Conservation (phyloP, 2,329 filamentous ascomycete species). For the Dryadomyces quercus-mongolicae region DNA sequence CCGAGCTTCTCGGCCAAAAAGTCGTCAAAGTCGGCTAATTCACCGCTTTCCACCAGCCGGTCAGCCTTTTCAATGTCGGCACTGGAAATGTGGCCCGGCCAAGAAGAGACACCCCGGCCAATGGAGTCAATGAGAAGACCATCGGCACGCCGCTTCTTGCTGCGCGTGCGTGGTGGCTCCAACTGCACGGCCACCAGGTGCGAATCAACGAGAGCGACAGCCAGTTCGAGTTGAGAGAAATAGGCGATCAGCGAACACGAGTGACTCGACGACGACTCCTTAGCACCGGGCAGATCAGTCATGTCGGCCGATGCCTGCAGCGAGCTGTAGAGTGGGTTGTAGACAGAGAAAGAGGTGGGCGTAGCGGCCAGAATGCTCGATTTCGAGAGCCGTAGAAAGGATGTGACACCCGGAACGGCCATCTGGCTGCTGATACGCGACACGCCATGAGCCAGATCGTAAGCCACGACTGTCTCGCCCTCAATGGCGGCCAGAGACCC, state of each 20-base stretch:
- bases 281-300: slow-evolving; percentile 27
- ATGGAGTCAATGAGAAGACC: slow-evolving; percentile 64
- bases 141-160: slow-evolving; percentile 41
- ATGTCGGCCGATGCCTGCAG: slow-evolving; percentile 37
- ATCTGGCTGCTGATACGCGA: slow-evolving; percentile 48
- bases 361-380: slow-evolving; percentile 55
- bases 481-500: slow-evolving; percentile 51
- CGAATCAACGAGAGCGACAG: slow-evolving; percentile 50
- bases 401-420: slow-evolving; percentile 37
- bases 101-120: slow-evolving; percentile 42
- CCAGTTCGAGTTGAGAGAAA: slow-evolving; percentile 53
- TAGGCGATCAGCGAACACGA: slow-evolving; percentile 42
- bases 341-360: slow-evolving; percentile 42
- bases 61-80: slow-evolving; percentile 36
- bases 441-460: slow-evolving; percentile 50
- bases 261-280: slow-evolving; percentile 6
- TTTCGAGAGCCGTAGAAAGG: slow-evolving; percentile 55
- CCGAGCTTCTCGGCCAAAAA: slow-evolving; percentile 28
- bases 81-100: slow-evolving; percentile 27
- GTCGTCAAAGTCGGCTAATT: slow-evolving; percentile 36
- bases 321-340: slow-evolving; percentile 57
- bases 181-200: slow-evolving; percentile 57
- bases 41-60: slow-evolving; percentile 29
- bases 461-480: slow-evolving; percentile 42
- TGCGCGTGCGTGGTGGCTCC: slow-evolving; percentile 45